phyloP scores from a whole-genome alignment of 106 monocot species.

The Dendrobium nobile region DNA sequence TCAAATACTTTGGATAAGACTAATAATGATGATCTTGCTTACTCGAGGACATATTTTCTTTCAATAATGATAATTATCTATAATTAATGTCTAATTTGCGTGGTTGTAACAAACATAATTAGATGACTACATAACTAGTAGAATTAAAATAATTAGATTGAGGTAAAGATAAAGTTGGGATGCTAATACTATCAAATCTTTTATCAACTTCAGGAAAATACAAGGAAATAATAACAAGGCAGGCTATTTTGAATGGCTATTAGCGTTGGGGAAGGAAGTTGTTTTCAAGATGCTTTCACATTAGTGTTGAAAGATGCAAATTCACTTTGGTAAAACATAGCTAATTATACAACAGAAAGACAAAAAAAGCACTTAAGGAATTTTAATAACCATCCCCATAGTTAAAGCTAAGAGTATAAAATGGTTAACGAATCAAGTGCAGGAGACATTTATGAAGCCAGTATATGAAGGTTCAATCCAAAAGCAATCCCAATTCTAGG shows the following conservation, averaged over 20 bases:
- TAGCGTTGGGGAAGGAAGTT: background rate
- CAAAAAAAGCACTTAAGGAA: background rate
- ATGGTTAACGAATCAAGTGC: background rate
- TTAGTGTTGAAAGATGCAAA: background rate
- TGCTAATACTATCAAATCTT: background rate
- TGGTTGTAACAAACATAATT: background rate
- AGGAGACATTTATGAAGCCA: background rate
- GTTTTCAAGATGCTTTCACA: background rate
- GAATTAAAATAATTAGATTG: background rate
- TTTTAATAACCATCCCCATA: background rate
- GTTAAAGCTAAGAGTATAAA: background rate
- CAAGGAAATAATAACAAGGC: background rate
- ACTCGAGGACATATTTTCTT: background rate
- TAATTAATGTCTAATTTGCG: background rate
- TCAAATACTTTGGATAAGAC: background rate
- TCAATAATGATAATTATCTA: background rate
- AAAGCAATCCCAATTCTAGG: background rate
- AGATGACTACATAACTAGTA: background rate
- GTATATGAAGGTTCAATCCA: too few relatives aligned
- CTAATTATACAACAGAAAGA: background rate
- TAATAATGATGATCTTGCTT: background rate
- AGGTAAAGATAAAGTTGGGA: background rate
- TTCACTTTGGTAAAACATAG: background rate
- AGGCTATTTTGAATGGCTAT: background rate
- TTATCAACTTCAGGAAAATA: background rate